Base-by-base conservation (phyloP, 2,329 filamentous ascomycete genomes). In the Parafenestella ontariensis region DNA sequence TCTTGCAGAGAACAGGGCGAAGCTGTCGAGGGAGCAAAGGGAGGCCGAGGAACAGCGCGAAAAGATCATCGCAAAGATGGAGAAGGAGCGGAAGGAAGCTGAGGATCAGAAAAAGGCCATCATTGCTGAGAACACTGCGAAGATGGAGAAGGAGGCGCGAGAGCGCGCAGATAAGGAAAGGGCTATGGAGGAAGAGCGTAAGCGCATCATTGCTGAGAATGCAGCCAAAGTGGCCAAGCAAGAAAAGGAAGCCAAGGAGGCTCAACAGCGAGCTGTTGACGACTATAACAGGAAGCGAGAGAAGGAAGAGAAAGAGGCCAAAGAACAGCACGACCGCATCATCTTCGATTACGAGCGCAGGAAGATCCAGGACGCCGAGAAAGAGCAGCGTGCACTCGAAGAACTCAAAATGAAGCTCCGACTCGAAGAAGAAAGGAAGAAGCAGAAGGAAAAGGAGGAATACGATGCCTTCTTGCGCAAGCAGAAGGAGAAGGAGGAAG, bases 391-490 rank as follows among this genome's bases (percentile, higher is more conserved):
- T 34, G 64, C 71, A 21, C 70, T 73, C 23, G 73, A 78, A 46
- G 72, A 73, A 37, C 61, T 78, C 6, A 62, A 76, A 10, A 67
- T 75, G 46, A 73, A 79, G 44, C 68, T 79, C 24, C 69, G 74
- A 49, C 69, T 75, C 1, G 76, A 79, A 53, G 71, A 78, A 47
- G 73, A 76, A 49, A 67, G 70, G 44, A 71, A 75, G 58, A 73
- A 78, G 54, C 68, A 72, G 23, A 76, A 77, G 55, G 78, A 79
- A 46, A 76, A 76, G 59, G 73, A 75, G 54, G 76, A 81, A 56
- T 73, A 69, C 33, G 75, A 81, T 23, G 76, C 72, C 23, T 74
- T 79, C 46, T 49, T 75, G 26, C 66, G 64, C 21, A 76, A 77
- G 64, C 75, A 77, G 57, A 76, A 75, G 51, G 73, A 74, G 21